Evolutionary conservation across 2,329 filamentous ascomycete species (phyloP), one percentile per base, ranked within the genome.

Genomic region (Lasiodiplodia citricola): DNA sequence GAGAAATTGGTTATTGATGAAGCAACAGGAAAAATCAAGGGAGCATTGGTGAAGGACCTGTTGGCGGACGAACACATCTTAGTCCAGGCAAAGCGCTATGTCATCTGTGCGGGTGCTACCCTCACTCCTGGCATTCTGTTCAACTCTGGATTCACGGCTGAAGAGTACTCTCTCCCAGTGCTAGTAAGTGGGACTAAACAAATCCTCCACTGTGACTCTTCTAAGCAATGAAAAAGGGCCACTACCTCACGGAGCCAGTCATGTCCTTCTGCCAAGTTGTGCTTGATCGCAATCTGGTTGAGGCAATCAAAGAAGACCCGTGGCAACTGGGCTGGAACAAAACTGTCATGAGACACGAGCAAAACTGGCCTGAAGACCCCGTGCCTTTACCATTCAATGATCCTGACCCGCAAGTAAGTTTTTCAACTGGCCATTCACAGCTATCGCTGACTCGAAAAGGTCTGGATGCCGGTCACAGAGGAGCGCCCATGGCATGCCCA

Each of bases 251-350:
- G 4, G 52, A 55, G 25, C 72, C 74, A 67, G 70, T 70, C 4
- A 72, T 75, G 70, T 58, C 71, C 3, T 74, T 77, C 58, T 76
- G 75, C 68, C 75, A 76, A 58, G 52, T 77, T 11, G 68, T 71
- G 16, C 72, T 77, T 8, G 71, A 71, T 13, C 50, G 69, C 7
- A 18, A 63, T 13, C 35, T 72, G 11, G 55, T 75, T 1, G 25
- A 55, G 5, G 6, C 23, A 14, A 31, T 55, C 25, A n/a, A 28
- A 4, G 28, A 31, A 0, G 52, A 55, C 28, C 18, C 41, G 16
- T 44, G 41, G 41, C 25, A 37, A 6, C 10, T 55, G 25, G 52
- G 52, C 4, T 55, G 52, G 14, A 13, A 37, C 57, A 72, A 35
- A 14, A 31, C 10, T 6, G 23, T 55, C 6, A 10, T n/a, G 23